phyloP scores from a whole-genome alignment of 2,329 filamentous ascomycete species.

The Alternaria rosae region DNA sequence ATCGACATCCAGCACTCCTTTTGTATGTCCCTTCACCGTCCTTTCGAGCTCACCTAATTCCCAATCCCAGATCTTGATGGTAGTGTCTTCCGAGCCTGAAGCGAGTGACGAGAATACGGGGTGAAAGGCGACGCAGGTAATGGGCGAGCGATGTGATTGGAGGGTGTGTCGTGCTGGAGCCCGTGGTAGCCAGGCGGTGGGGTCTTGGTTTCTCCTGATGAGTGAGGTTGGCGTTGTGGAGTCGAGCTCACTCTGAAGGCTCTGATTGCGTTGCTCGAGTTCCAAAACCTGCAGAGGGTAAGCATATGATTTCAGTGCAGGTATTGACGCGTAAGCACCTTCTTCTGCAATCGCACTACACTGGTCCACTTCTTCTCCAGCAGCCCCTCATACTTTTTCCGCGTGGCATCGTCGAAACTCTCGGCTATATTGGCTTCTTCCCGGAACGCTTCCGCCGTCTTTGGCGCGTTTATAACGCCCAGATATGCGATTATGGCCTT shows the following conservation, averaged over 20 bases:
- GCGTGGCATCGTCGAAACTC: conserved; percentile 78
- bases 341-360: conserved; percentile 92
- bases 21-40: conserved; percentile 92
- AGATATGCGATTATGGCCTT: conserved; percentile 94
- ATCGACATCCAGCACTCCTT: conserved; percentile 85
- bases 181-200: conserved; percentile 84
- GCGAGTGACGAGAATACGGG: conserved; percentile 90
- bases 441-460: conserved; percentile 74
- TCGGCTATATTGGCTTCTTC: conserved; percentile 78
- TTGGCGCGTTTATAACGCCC: conserved; percentile 73
- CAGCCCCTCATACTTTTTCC: conserved; percentile 92
- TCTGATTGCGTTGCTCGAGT: conserved; percentile 76
- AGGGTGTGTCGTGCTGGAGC: conserved; percentile 81
- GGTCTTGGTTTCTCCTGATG: conserved; percentile 82
- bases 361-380: conserved; percentile 99
- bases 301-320: conserved; percentile 14
- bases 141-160: conserved; percentile 79
- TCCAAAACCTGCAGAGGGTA: conserved; percentile 78
- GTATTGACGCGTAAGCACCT: conserved; percentile 61
- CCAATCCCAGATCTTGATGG: conserved; percentile 98
- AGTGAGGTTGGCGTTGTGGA: conserved; percentile 81
- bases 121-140: conserved; percentile 91
- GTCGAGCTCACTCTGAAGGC: conserved; percentile 83
- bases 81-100: conserved; percentile 89
- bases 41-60: conserved; percentile 88